Evolutionary conservation across 176 grass and related monocot species (phyloP).

Genomic region (Eleusine coracana): DNA sequence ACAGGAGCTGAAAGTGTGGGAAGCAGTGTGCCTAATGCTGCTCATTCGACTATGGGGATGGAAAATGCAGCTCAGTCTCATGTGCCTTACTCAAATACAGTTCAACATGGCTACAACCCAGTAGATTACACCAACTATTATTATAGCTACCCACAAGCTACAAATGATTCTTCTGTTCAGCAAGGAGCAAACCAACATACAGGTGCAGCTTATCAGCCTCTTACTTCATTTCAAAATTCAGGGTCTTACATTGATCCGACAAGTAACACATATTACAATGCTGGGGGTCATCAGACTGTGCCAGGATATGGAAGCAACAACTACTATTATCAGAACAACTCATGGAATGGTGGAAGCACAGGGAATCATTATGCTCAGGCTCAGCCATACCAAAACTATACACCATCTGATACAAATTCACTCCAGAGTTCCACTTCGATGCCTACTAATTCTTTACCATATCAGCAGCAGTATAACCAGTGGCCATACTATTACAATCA

Average conservation of each 20-base stretch:
- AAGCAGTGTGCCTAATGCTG: conserved; percentile 44
- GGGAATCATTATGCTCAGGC: conserved; percentile 49
- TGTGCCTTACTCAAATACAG: conserved; percentile 59
- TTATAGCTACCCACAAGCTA: conserved; percentile 66
- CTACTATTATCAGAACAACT: conserved; percentile 79
- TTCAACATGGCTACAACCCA: conserved; percentile 64
- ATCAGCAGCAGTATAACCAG: conserved; percentile 87
- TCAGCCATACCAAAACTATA: conserved; percentile 59
- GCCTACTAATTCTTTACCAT: conserved; percentile 64
- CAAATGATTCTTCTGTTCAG: conserved; percentile 61
- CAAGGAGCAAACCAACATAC: conserved; percentile 91
- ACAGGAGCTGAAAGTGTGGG: conserved; percentile 56
- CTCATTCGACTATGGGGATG: conserved; percentile 36
- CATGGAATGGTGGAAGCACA: conserved; percentile 52
- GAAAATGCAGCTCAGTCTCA: conserved; percentile 53
- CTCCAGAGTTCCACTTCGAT: conserved; percentile 60
- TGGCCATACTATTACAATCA: conserved; percentile 80
- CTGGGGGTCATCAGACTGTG: conserved; percentile 84
- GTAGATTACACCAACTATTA: conserved; percentile 66
- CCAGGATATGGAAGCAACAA: conserved; percentile 72
- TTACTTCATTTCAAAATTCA: conserved; percentile 99
- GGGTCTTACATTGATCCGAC: conserved; percentile 80
- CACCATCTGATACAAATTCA: conserved; percentile 57
- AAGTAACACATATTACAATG: conserved; percentile 99
- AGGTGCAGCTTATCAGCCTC: conserved; percentile 99